These are phyloP conservation scores for Saccharomyces cerevisiae DNA, from an alignment of 805 yeast species.

Conservation along the genomic window DNA sequence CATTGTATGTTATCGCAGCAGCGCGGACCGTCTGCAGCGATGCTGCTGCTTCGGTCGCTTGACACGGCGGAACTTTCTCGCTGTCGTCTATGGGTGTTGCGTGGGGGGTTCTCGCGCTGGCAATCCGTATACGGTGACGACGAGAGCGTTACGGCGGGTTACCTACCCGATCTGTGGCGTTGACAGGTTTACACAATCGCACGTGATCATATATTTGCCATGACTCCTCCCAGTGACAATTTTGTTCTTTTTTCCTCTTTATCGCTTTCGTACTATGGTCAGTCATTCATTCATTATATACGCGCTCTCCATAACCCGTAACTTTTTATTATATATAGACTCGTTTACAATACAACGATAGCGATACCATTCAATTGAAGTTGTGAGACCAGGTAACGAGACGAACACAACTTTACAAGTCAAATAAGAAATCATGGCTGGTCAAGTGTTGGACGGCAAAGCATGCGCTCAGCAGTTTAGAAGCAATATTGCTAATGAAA, in stretches of 20 bases:
- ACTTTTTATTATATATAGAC: background rate
- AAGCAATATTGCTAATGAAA: slow-evolving; percentile 42
- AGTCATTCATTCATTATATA: background rate
- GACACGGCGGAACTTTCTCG: slow-evolving; percentile 22
- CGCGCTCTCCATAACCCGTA: background rate
- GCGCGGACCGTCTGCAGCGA: slow-evolving; percentile 82
- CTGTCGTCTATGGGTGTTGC: slow-evolving; percentile 57
- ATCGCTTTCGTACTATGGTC: background rate
- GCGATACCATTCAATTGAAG: background rate
- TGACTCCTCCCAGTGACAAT: background rate
- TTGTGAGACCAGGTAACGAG: background rate
- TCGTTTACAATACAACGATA: background rate
- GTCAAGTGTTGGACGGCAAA: slow-evolving; percentile 49
- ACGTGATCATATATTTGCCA: background rate
- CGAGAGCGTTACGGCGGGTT: slow-evolving; percentile 50
- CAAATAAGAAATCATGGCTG: slow-evolving; percentile 10
- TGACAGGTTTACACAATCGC: slow-evolving; percentile 4
- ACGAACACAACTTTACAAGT: background rate
- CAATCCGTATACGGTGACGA: slow-evolving; percentile 68
- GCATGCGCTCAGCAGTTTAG: slow-evolving; percentile 47
- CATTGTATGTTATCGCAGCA: slow-evolving; percentile 90
- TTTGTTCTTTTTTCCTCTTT: background rate
- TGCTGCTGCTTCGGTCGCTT: slow-evolving; percentile 40
- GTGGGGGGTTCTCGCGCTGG: slow-evolving; percentile 87
- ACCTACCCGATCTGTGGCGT: slow-evolving; percentile 39